phyloP scores from a whole-genome alignment of 2,329 filamentous ascomycete genomes.

The Xylaria sp. region DNA sequence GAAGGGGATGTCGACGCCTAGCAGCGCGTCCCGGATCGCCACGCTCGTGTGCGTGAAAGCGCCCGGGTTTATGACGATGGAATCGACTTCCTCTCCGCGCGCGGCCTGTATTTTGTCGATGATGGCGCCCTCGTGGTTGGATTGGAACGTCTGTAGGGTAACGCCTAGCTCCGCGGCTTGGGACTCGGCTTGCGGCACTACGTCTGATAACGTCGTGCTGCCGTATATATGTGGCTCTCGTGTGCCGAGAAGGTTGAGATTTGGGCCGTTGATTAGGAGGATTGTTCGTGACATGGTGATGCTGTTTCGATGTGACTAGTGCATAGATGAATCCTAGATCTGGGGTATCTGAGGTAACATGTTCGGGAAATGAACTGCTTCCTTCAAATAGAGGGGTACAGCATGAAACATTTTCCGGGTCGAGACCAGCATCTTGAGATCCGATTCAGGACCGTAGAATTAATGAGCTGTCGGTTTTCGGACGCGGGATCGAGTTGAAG shows the following conservation, averaged over 20 bases:
- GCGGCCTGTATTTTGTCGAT: slow-evolving; percentile 79
- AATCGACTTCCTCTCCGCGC: slow-evolving; percentile 63
- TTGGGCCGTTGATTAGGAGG: slow-evolving; percentile 83
- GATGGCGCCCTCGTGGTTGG: slow-evolving; percentile 81
- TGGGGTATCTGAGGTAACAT: background rate
- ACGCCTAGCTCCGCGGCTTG: slow-evolving; percentile 62
- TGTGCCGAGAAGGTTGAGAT: slow-evolving; percentile 82
- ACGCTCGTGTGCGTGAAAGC: slow-evolving; percentile 82
- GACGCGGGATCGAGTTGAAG: slow-evolving; percentile 10
- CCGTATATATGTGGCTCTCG: slow-evolving; percentile 81
- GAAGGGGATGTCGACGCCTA: slow-evolving; percentile 76
- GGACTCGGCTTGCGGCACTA: slow-evolving; percentile 61
- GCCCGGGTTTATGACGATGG: slow-evolving; percentile 79
- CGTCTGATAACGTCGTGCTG: slow-evolving; percentile 71
- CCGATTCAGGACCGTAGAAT: slow-evolving; percentile 6
- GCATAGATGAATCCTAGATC: background rate
- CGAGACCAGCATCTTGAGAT: background rate
- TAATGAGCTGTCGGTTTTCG: background rate
- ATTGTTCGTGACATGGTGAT: slow-evolving; percentile 55
- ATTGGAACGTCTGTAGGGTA: slow-evolving; percentile 72
- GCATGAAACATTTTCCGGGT: slow-evolving; percentile 4
- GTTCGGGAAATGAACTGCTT: background rate
- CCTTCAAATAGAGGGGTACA: background rate
- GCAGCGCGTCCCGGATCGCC: slow-evolving; percentile 77
- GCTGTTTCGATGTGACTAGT: background rate